Evolutionary conservation across 225 moss, liverwort and hornwort species (phyloP).

Genomic region (Lunularia cruciata): DNA sequence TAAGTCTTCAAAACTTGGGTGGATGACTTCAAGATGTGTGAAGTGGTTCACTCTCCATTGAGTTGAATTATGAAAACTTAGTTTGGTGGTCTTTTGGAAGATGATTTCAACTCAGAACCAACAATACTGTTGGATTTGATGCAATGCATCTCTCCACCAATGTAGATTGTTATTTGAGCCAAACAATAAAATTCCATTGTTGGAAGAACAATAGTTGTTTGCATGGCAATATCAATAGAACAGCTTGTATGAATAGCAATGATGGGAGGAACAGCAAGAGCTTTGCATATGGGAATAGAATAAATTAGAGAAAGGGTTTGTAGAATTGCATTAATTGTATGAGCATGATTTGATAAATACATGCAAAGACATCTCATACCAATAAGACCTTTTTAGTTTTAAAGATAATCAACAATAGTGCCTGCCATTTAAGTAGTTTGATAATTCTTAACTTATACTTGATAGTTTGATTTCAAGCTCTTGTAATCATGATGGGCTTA

Average conservation of each 20-base stretch:
- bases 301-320: neutral
- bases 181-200: neutral
- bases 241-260: neutral
- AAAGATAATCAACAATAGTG: neutral
- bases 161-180: conserved; percentile 9
- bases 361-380: neutral
- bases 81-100: neutral
- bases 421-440: neutral
- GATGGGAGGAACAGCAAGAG: neutral
- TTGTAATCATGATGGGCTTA: neutral
- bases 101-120: conserved; percentile 15
- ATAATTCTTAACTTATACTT: neutral
- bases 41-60: neutral
- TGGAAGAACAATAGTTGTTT: neutral
- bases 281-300: neutral
- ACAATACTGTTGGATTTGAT: conserved; percentile 17
- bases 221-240: neutral
- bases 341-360: neutral
- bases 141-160: conserved; percentile 29
- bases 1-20: too few species aligned
- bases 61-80: neutral
- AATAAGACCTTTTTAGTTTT: neutral
- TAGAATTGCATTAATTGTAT: neutral
- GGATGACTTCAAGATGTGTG: neutral
- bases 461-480: conserved; percentile 11